Conservation (phyloP, 345 rosid species). For the Hypericum perforatum region DNA sequence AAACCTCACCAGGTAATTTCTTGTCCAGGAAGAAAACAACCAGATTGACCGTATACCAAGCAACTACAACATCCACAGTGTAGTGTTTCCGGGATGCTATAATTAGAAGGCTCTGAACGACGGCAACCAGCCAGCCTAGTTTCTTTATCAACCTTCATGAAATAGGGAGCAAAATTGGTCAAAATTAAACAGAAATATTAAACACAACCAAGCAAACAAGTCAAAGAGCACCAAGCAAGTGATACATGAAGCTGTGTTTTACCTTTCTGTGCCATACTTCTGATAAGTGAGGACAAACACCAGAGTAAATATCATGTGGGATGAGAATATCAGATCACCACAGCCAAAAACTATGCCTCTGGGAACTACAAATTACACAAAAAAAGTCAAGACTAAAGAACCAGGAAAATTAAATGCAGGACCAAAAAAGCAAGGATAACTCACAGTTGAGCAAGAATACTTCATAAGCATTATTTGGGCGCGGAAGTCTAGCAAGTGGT, state of each 20-base stretch:
- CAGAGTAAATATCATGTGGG: slow-evolving; percentile 7
- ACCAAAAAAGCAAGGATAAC: slow-evolving; percentile 13
- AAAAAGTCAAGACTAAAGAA: too few species aligned
- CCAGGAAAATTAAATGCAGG: slow-evolving; percentile 10
- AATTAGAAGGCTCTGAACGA: slow-evolving; percentile 7
- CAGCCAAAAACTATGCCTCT: slow-evolving; percentile 4
- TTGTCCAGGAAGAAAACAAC: slow-evolving; percentile 7
- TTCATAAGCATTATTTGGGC: slow-evolving; percentile 56
- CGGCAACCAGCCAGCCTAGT: slow-evolving; percentile 2
- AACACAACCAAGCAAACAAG: too few species aligned
- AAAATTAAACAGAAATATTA: too few species aligned
- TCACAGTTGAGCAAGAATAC: slow-evolving; percentile 69
- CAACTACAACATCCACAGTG: slow-evolving; percentile 7
- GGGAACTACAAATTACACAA: neutral
- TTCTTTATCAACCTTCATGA: neutral
- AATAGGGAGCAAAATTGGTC: neutral
- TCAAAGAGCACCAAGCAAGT: too few species aligned
- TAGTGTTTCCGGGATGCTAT: slow-evolving; percentile 8
- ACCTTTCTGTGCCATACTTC: slow-evolving; percentile 6
- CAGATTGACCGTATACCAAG: slow-evolving; percentile 9
- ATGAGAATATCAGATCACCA: slow-evolving; percentile 8
- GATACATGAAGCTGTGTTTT: neutral
- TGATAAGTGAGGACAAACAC: slow-evolving; percentile 6
- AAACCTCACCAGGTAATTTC: slow-evolving; percentile 7
- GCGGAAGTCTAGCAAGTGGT: slow-evolving; percentile 70